Base-by-base conservation (phyloP, 306 rosid genomes). In the Hippophae gyantsensis region DNA sequence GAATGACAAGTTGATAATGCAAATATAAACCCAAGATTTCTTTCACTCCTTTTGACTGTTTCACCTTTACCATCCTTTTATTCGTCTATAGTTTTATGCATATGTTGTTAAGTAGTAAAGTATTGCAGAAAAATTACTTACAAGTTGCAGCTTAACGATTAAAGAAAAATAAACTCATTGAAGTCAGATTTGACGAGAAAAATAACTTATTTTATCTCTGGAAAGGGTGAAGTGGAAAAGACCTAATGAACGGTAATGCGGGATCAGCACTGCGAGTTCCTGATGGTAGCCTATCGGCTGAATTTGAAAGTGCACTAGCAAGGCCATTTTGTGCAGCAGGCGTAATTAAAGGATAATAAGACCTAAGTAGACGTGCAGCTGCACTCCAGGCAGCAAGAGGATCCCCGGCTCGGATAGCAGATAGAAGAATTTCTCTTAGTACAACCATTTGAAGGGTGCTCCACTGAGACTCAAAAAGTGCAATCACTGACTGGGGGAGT, bases 371-470 rank as follows among this genome's bases (percentile, higher is more conserved):
- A 45, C 95, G 80, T 25, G 99, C 93, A 13, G 99, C 95, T 63
- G 97, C 97, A 75, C 97, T 84, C 99, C 99, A 93, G 57, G 99
- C 96, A 75, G 95, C 84, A 63, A 93, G 99, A 73, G 99, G 99
- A 79, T 93, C 99, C 54, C 97, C 99, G 43, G 99, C 93, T 52
- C 97, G 90, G 56, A 86, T 82, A 60, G 95, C 95, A 62, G 97
- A 93, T 61, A 93, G 75, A 55, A 93, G 81, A 81, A 93, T 93
- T 73, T 93, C 99, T 72, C 99, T 86, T 66, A 93, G 63, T 56
- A 88, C 90, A 54, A 93, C 96, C 99, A 92, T 92, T 77, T 88
- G 99, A 43, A 92, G 71, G 60, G 96, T 88, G 72, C 96, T 88
- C 99, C 99, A 92, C 54, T 92, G 99, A 69, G 96, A 87, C 76